Evolutionary conservation across 768 basidiomycete species (phyloP).

Genomic region (Boletus eberwhitei): DNA sequence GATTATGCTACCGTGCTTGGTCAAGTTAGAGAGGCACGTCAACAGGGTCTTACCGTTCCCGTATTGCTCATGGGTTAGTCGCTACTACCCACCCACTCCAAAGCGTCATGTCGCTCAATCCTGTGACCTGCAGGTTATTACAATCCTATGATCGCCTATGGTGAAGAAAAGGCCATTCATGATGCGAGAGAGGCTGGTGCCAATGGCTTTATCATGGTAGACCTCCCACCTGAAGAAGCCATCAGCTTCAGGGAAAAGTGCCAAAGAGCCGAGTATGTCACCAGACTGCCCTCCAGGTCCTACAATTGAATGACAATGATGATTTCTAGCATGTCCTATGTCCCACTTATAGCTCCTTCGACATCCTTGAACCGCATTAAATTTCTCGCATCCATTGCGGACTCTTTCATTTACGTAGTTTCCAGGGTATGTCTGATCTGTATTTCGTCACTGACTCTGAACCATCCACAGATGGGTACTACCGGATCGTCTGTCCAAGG

Average conservation of each 20-base stretch:
- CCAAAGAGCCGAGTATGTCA: constrained; percentile 66
- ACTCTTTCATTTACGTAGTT: constrained; percentile 98
- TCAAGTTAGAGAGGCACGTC: constrained; percentile 73
- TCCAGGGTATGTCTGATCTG: constrained; percentile 62
- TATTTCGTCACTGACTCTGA: constrained; percentile 1
- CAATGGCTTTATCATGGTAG: constrained; percentile 97
- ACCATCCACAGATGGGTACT: constrained; percentile 79
- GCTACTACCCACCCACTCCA: not conserved
- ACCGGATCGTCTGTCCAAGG: constrained; percentile 85
- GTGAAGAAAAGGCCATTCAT: constrained; percentile 89
- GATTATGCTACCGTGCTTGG: constrained; percentile 74
- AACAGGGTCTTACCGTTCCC: constrained; percentile 78
- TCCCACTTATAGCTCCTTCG: constrained; percentile 93
- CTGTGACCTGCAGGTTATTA: constrained; percentile 72
- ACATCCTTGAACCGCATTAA: constrained; percentile 84
- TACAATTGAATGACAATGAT: constrained; percentile 1
- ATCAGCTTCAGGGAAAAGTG: constrained; percentile 88
- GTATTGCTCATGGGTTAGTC: constrained; percentile 48
- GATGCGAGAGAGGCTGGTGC: constrained; percentile 90
- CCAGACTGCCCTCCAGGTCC: not conserved
- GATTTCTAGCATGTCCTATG: constrained; percentile 75
- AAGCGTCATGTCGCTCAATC: not conserved
- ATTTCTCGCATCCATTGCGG: constrained; percentile 90
- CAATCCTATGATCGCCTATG: constrained; percentile 93
- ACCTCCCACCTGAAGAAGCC: constrained; percentile 97